Conservation (phyloP, 305 asterid genomes). For the Coffea humblotiana region DNA sequence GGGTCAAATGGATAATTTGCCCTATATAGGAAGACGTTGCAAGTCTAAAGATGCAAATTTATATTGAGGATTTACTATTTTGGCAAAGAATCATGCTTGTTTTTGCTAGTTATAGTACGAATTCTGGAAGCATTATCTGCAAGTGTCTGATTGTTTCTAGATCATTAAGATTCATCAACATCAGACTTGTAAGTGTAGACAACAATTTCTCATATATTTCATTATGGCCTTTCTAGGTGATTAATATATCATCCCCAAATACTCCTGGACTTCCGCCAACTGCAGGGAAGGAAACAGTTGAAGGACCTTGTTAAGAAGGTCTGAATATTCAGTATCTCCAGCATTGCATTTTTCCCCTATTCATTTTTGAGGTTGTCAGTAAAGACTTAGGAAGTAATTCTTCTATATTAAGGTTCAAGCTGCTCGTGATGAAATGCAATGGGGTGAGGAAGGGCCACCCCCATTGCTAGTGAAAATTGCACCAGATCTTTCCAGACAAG, state of each 20-base stretch:
- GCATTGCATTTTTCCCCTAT: conserved; percentile 3
- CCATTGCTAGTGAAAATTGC: conserved; percentile 96
- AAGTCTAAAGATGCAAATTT: neutral
- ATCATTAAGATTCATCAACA: neutral
- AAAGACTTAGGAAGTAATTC: conserved; percentile 8
- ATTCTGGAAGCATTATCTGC: neutral
- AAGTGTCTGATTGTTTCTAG: neutral
- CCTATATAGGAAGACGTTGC: too few relatives aligned
- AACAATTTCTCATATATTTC: neutral
- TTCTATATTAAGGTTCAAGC: conserved; percentile 74
- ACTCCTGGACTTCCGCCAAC: conserved; percentile 98
- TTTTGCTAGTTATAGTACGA: neutral
- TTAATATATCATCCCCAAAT: conserved; percentile 94
- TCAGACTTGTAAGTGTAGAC: neutral
- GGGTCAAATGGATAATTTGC: too few relatives aligned
- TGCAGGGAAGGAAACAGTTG: conserved; percentile 91
- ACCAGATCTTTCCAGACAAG: conserved; percentile 91
- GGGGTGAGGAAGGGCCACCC: conserved; percentile 99
- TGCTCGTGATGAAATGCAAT: conserved; percentile 99
- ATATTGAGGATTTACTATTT: neutral
- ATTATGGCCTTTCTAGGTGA: conserved; percentile 45
- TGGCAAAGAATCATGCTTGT: neutral
- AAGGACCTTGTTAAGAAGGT: conserved; percentile 98
- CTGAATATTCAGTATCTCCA: conserved; percentile 17
- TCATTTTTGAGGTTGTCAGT: neutral